phyloP scores from a whole-genome alignment of 140 eudicot species.

The Cichorium intybus region DNA sequence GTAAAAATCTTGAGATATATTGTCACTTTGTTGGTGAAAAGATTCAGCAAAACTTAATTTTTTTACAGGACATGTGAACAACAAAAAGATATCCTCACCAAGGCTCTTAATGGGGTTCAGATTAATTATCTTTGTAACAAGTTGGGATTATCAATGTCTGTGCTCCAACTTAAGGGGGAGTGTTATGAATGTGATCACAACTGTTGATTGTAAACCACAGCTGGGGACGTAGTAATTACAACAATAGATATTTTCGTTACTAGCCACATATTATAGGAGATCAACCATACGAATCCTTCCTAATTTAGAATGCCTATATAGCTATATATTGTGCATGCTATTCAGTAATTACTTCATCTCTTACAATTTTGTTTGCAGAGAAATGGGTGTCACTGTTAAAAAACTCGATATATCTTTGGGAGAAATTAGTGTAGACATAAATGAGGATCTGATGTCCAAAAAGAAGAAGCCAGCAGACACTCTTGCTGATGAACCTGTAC shows the following conservation, averaged over 20 bases:
- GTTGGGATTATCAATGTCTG: neutral
- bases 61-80: no score
- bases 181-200: neutral
- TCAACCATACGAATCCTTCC: neutral
- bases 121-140: no score
- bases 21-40: no score
- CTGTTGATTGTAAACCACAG: no score
- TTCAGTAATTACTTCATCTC: neutral
- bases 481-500: conserved; percentile 31
- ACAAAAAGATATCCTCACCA: no score
- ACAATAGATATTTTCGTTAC: neutral
- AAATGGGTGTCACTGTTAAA: conserved; percentile 58
- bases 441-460: conserved; percentile 59
- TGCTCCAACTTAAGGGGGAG: neutral
- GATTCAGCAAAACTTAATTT: no score
- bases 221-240: neutral
- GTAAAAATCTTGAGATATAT: no score
- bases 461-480: conserved; percentile 41
- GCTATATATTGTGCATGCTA: neutral
- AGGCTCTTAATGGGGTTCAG: no score
- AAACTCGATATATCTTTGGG: conserved; percentile 66
- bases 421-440: conserved; percentile 48
- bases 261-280: neutral
- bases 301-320: neutral
- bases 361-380: conserved; percentile 45